Evolutionary conservation across 768 basidiomycete species (phyloP).

Genomic region (Boletus reticulatus): DNA sequence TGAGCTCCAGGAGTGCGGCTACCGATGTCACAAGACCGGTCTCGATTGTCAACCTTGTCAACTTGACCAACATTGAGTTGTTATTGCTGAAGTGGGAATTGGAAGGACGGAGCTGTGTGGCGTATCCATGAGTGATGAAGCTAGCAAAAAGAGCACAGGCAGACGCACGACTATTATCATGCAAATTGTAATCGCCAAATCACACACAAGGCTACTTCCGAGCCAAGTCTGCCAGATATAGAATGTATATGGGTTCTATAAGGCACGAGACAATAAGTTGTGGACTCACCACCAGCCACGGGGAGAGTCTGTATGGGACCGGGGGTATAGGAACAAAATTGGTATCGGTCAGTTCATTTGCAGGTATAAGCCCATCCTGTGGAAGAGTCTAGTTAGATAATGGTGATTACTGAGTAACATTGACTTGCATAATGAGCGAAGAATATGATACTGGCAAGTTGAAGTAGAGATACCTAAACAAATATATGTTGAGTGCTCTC

Average conservation of each 20-base stretch:
- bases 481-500: no score
- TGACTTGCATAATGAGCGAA: no score
- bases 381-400: no score
- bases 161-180: conserved; percentile 15
- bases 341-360: accelerated
- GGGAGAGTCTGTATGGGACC: neutral
- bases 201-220: conserved; percentile 15
- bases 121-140: neutral
- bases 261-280: accelerated
- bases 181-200: conserved; percentile 18
- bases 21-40: conserved; percentile 22
- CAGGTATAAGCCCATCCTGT: no score
- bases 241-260: no score
- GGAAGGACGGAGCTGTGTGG: conserved; percentile 13
- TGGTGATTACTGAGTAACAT: no score
- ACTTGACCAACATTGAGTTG: neutral
- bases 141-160: neutral
- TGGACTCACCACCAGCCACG: no score
- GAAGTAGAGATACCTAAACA: no score
- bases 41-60: conserved; percentile 23
- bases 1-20: conserved; percentile 17
- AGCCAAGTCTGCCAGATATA: conserved; percentile 20
- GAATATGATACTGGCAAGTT: no score
- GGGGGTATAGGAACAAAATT: no score
- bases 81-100: neutral